phyloP scores from a whole-genome alignment of 495 filamentous ascomycete genomes.

The Hypoxylon fragiforme region DNA sequence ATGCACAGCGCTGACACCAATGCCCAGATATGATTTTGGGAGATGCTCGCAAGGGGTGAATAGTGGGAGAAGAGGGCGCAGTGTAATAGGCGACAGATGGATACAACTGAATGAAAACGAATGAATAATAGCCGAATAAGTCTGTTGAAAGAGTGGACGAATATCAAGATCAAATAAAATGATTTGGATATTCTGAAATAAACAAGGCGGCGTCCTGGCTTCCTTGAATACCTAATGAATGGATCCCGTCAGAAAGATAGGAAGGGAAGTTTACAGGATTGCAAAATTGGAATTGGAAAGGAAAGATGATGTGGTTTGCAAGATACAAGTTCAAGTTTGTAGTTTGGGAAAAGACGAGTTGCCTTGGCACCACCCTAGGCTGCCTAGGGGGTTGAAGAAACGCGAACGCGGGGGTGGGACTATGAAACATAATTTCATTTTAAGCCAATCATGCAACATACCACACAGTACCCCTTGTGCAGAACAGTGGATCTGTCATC shows the following conservation, averaged over 20 bases:
- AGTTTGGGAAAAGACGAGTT: not conserved
- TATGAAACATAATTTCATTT: too few species aligned
- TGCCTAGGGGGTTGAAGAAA: too few species aligned
- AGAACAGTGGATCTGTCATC: too few species aligned
- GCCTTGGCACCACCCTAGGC: not conserved
- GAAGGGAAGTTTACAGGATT: not conserved
- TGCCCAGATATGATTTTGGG: not conserved
- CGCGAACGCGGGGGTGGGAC: too few species aligned
- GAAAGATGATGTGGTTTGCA: slow-evolving; percentile 9
- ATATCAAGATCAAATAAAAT: slow-evolving; percentile 19
- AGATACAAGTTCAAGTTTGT: too few species aligned
- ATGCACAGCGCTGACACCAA: slow-evolving; percentile 9
- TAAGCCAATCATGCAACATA: too few species aligned
- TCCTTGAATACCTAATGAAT: slow-evolving; percentile 25
- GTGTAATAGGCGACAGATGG: not conserved
- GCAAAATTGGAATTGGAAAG: slow-evolving; percentile 26
- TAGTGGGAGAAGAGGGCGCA: slow-evolving; percentile 1
- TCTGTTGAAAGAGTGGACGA: slow-evolving; percentile 29
- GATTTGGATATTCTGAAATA: slow-evolving; percentile 5
- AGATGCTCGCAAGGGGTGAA: not conserved
- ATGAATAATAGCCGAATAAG: not conserved
- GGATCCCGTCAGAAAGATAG: slow-evolving; percentile 7
- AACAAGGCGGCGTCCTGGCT: slow-evolving; percentile 17
- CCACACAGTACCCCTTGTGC: too few species aligned
- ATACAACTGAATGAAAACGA: not conserved